Base-by-base conservation (phyloP, 495 filamentous ascomycete species). In the Glarea lozoyensis region DNA sequence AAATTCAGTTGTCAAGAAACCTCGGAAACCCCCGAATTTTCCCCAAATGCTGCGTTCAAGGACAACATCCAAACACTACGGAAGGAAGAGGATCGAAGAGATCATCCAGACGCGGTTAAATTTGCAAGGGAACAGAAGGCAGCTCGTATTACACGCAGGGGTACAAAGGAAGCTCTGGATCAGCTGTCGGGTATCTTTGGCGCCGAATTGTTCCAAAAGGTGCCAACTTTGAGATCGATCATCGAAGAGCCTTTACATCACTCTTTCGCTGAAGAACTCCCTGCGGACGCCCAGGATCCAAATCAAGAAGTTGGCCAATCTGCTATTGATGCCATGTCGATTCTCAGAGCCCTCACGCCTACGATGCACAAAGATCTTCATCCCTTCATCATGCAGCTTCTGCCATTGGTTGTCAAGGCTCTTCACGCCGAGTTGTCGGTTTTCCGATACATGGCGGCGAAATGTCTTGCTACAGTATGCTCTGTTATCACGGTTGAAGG, bases 1-100 rank as follows among this genome's bases (percentile, higher is more conserved):
- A 94, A 94, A 53, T 98, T 95, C 63, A 93, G 86, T 56, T 97
- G 92, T 56, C 82, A 94, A 46, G 92, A 98, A 54, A 93, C 89
- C 4, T 92, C 93, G 0, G 92, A 97, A 61, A 97, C 94, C 0
- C 92, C 92, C 6, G 94, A 96, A 53, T 97, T 96, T 60, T 77
- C 78, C 11, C 74, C 76, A 23, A 90, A 94, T 54, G 82, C 77
- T 0, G 53, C 65, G 18, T 76, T 89, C 39, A 82, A 81, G 34
- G 79, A 76, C 47, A 80, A 81, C 7, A 88, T 98, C 45, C 62
- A 96, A 24, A 95, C 92, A 0, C 76, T 98, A 48, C 81, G 87
- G 47, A 98, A 97, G 61, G 92, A 98, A 57, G 92, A 98, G 63
- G 90, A 98, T 57, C 77, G 93, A 33, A 82, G 87, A 51, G 93